Evolutionary conservation across 331 rosid genomes (phyloP).

Genomic region (Saraca asoca): DNA sequence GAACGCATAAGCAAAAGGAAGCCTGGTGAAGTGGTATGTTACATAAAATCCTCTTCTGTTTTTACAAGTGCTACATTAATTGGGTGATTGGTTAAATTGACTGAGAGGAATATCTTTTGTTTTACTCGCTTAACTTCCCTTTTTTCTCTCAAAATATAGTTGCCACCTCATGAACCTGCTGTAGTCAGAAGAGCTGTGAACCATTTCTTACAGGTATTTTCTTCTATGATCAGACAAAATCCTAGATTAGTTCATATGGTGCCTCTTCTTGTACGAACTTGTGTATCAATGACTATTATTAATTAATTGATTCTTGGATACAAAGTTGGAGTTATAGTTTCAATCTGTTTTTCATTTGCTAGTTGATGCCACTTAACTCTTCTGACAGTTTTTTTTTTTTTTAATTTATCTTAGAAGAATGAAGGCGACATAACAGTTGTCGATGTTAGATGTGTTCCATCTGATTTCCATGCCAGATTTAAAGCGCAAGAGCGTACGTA

Average conservation of each 20-base stretch:
- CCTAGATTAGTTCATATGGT: constrained; percentile 11
- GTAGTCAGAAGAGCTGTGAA: constrained; percentile 86
- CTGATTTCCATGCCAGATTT: constrained; percentile 83
- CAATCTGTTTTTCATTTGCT: constrained; percentile 17
- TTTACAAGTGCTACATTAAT: neutral
- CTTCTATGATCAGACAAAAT: constrained; percentile 21
- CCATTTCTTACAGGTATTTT: constrained; percentile 89
- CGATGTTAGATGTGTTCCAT: constrained; percentile 74
- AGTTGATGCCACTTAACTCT: constrained; percentile 26
- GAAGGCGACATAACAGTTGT: constrained; percentile 73
- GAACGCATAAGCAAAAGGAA: constrained; percentile 88
- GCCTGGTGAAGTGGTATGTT: constrained; percentile 87
- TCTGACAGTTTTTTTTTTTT: constrained; percentile 20
- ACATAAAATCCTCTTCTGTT: neutral
- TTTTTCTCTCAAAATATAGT: constrained; percentile 46
- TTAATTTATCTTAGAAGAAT: constrained; percentile 54
- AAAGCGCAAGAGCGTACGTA: constrained; percentile 96
- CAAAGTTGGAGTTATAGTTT: constrained; percentile 17
- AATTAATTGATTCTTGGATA: constrained; percentile 2
- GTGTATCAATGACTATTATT: neutral
- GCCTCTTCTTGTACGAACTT: neutral
- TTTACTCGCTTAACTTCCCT: constrained; percentile 7
- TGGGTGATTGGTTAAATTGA: constrained; percentile 4
- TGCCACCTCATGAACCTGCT: constrained; percentile 82
- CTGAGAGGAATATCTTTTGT: neutral